phyloP scores from a whole-genome alignment of 1,139 yeast species.

The Candida tropicalis region DNA sequence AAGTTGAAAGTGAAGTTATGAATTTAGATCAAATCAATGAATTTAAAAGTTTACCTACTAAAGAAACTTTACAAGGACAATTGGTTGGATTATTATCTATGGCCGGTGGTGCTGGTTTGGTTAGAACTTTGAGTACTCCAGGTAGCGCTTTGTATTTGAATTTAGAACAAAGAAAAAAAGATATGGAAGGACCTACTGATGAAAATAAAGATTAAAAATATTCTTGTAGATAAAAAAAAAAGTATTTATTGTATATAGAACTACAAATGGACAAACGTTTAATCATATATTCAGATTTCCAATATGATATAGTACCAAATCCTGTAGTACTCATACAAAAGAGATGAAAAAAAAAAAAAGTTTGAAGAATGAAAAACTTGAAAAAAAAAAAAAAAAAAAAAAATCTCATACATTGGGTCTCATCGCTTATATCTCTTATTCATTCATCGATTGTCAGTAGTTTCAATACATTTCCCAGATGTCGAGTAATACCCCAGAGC shows the following conservation, averaged over 20 bases:
- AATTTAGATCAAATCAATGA: slow-evolving; percentile 55
- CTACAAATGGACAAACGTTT: not conserved
- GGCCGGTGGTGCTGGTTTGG: slow-evolving; percentile 88
- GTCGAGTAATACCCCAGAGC: not conserved
- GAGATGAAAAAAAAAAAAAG: not conserved
- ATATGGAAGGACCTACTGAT: slow-evolving; percentile 25
- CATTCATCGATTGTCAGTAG: too few relatives aligned
- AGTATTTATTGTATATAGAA: slow-evolving; percentile 3
- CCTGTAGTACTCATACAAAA: too few relatives aligned
- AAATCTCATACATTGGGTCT: not conserved
- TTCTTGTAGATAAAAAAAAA: slow-evolving; percentile 11
- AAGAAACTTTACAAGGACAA: slow-evolving; percentile 75
- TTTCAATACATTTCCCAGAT: not conserved
- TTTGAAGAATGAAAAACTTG: not conserved
- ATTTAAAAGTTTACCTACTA: slow-evolving; percentile 74
- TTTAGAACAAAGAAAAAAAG: slow-evolving; percentile 60
- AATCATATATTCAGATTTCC: not conserved
- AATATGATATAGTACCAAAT: too few relatives aligned
- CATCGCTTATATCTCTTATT: not conserved
- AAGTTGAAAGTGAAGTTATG: slow-evolving; percentile 59
- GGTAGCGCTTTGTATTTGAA: slow-evolving; percentile 72
- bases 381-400: slow-evolving; percentile 1
- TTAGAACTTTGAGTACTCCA: slow-evolving; percentile 73
- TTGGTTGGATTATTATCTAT: slow-evolving; percentile 82
- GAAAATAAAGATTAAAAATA: slow-evolving; percentile 11